These are phyloP conservation scores for Plasmodium gonderi DNA, from an alignment of 169 alveolate species.

Conservation along the genomic window DNA sequence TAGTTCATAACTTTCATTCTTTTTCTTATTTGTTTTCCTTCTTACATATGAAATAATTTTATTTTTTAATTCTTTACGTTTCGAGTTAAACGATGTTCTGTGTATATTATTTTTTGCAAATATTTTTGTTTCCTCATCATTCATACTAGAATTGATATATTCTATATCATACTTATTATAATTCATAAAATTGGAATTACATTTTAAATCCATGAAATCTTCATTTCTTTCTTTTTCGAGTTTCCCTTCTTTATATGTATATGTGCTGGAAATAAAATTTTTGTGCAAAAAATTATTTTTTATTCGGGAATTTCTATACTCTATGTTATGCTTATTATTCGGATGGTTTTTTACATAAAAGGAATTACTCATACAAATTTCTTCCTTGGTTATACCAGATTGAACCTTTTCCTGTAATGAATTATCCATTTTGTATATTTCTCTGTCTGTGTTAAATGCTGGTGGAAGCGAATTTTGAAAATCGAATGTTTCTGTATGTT, in stretches of 20 bases:
- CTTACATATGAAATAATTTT: slow-evolving; percentile 49
- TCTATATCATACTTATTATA: background rate
- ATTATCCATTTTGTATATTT: background rate
- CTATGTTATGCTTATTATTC: background rate
- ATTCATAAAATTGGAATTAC: background rate
- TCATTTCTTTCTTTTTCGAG: slow-evolving; percentile 6
- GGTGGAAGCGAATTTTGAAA: background rate
- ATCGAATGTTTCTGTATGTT: background rate
- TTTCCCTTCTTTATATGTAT: slow-evolving; percentile 29
- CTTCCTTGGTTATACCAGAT: background rate
- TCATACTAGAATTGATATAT: background rate
- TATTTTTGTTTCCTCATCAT: background rate
- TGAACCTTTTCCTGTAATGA: background rate
- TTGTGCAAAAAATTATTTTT: slow-evolving; percentile 14
- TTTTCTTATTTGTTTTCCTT: slow-evolving; percentile 26
- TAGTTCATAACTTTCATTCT: slow-evolving; percentile 4
- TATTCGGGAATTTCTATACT: background rate
- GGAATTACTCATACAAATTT: background rate
- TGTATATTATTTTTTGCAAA: slow-evolving; percentile 5
- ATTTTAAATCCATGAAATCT: background rate
- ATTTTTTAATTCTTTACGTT: slow-evolving; percentile 21
- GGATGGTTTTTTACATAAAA: background rate
- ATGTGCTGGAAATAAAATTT: slow-evolving; percentile 17
- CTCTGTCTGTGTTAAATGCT: background rate
- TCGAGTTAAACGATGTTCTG: slow-evolving; percentile 21